Evolutionary conservation across 768 basidiomycete genomes (phyloP).

Genomic region (Jaapia argillacea): DNA sequence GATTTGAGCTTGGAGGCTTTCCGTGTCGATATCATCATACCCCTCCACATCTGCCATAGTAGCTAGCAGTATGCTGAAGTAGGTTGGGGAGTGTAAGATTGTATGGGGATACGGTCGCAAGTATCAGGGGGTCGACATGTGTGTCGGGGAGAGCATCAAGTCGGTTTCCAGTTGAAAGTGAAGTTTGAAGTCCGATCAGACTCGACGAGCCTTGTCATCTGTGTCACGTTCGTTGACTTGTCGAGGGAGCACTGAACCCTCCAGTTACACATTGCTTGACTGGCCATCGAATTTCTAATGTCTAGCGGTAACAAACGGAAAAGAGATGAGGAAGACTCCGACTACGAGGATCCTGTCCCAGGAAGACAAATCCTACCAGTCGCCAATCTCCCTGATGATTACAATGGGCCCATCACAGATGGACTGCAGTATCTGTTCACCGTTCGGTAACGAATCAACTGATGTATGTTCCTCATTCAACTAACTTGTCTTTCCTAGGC

Average conservation of each 20-base stretch:
- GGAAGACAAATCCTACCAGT: slow-evolving; percentile 74
- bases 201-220: no score
- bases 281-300: slow-evolving; percentile 13
- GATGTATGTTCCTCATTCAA: background rate
- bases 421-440: slow-evolving; percentile 76
- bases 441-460: slow-evolving; percentile 45
- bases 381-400: slow-evolving; percentile 67
- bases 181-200: no score
- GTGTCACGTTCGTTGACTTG: no score
- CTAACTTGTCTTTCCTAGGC: slow-evolving; percentile 28
- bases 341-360: slow-evolving; percentile 50
- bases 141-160: no score
- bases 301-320: slow-evolving; percentile 1
- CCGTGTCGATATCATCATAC: slow-evolving; percentile 54
- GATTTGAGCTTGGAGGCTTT: slow-evolving; percentile 72
- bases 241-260: no score
- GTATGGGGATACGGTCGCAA: no score
- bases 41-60: slow-evolving; percentile 25
- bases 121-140: no score
- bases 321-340: slow-evolving; percentile 30
- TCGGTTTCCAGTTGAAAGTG: no score
- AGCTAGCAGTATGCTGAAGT: no score
- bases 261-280: no score
- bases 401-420: slow-evolving; percentile 53
- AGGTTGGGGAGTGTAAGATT: no score